Conservation (phyloP, 495 filamentous ascomycete species). For the Rhypophila decipiens region DNA sequence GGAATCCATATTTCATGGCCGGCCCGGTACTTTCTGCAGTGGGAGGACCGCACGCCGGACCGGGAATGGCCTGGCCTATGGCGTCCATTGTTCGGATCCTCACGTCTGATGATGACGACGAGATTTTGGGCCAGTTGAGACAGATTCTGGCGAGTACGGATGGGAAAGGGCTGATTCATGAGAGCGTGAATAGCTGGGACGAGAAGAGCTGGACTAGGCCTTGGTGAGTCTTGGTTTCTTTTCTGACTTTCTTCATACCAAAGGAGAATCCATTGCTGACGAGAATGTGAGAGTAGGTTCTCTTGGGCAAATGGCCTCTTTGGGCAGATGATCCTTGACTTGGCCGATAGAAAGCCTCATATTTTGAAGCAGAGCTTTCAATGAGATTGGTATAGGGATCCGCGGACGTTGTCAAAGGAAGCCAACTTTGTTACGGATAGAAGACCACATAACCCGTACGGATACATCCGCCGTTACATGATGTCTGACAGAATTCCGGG, state of each 20-base stretch:
- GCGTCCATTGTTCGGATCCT: conserved; percentile 44
- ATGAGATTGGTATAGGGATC: too few relatives aligned
- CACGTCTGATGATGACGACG: conserved; percentile 37
- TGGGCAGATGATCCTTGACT: conserved; percentile 57
- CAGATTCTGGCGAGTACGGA: conserved; percentile 47
- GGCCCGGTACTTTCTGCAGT: conserved; percentile 48
- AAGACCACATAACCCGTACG: too few relatives aligned
- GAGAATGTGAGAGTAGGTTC: conserved; percentile 38
- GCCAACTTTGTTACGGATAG: too few relatives aligned
- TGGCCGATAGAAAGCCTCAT: conserved; percentile 37
- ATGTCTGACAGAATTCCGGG: too few relatives aligned
- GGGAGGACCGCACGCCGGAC: conserved; percentile 52
- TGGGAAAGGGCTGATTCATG: conserved; percentile 55
- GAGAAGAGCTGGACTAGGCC: conserved; percentile 50
- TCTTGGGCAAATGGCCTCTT: conserved; percentile 67
- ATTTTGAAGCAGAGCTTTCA: conserved; percentile 35
- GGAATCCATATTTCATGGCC: conserved; percentile 54
- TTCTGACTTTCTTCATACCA: background rate
- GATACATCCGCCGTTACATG: too few relatives aligned
- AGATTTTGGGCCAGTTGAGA: conserved; percentile 42
- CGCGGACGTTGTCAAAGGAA: too few relatives aligned
- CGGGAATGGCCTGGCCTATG: conserved; percentile 57
- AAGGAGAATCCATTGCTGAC: conserved; percentile 17
- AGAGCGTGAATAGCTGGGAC: conserved; percentile 52
- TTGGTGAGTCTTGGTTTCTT: conserved; percentile 34